These are phyloP conservation scores for Boletus patriciae DNA, from an alignment of 768 basidiomycete genomes.

Conservation along the genomic window DNA sequence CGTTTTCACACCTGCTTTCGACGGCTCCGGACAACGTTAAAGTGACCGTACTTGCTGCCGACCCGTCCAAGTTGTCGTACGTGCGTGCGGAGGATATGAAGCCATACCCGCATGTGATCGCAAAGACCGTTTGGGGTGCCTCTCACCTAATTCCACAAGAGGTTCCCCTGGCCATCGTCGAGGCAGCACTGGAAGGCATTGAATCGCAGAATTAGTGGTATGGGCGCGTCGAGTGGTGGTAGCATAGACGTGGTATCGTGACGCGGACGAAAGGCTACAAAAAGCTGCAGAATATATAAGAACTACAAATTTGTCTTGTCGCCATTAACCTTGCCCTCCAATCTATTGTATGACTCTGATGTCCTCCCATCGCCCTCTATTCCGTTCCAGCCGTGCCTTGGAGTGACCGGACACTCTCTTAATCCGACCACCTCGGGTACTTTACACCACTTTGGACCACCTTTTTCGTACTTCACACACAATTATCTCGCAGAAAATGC, in stretches of 20 bases:
- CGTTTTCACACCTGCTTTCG: conserved; percentile 9
- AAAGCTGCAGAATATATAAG: not conserved
- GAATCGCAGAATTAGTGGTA: not conserved
- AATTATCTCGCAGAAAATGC: too few species aligned
- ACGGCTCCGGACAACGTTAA: conserved; percentile 9
- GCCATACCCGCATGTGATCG: conserved; percentile 1
- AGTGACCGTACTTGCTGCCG: conserved; percentile 9
- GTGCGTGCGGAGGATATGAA: not conserved
- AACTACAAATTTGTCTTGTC: too few species aligned
- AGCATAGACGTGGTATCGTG: not conserved
- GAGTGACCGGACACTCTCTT: conserved; percentile 50
- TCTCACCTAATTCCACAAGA: conserved; percentile 16
- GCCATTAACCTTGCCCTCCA: not conserved
- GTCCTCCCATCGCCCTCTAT: conserved; percentile 66
- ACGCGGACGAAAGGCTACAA: too few species aligned
- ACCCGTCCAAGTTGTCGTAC: conserved; percentile 3
- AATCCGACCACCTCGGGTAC: conserved; percentile 48
- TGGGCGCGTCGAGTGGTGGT: not conserved
- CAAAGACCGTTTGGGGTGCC: conserved; percentile 3
- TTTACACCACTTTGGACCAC: too few species aligned
- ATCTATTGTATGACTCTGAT: conserved; percentile 47
- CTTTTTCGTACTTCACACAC: too few species aligned
- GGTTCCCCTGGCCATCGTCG: conserved; percentile 7
- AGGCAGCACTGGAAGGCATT: not conserved
- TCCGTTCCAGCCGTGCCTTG: conserved; percentile 46